Evolutionary conservation across 257 asterid genomes (phyloP), one percentile per base, ranked within the genome.

Genomic region (Nemophila menziesii): DNA sequence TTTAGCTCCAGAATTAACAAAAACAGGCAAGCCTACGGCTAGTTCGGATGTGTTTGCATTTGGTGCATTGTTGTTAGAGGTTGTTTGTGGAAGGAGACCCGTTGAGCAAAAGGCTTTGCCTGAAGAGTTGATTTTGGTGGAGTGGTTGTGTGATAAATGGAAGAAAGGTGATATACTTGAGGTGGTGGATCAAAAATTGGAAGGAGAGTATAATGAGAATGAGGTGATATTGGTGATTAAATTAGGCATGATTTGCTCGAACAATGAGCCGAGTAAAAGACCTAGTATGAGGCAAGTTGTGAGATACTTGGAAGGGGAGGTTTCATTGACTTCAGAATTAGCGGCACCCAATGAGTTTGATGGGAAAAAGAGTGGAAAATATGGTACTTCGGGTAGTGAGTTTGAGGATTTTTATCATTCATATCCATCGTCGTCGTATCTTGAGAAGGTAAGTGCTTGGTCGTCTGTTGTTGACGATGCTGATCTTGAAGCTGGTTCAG

Each of bases 61-160:
- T 20, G 95, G 92, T 24, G 92, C 89, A 3, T 51, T 83, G 51
- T 33, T 83, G 50, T 46, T 83, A 15, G 95, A 83, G 62, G 76
- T 77, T 38, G 79, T 60, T 45, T 74, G 92, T 39, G 95, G 92
- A 49, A 79, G 92, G 48, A 55, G 82, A 52, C 96, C 96, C 0
- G 54, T 81, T 8, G 94, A 86, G 56, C 34, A 36, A 19, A 78
- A 71, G 44, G 92, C 93, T 14, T 27, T 67, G 72, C 85, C 89
- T 0, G 95, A 80, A 61, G 84, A 78, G 60, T 33, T 75, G 62
- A 44, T 78, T 13, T 27, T 85, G 58, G 72, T 78, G 57, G 96
- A 85, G 38, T 85, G 93, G 96, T 77, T 75, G 34, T 81, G 80
- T 84, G 84, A 75, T 48, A 68, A 63, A 58, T 81, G 82, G 93